Evolutionary conservation across 768 basidiomycete genomes (phyloP).

Genomic region (Phanerodontia chrysosporium): DNA sequence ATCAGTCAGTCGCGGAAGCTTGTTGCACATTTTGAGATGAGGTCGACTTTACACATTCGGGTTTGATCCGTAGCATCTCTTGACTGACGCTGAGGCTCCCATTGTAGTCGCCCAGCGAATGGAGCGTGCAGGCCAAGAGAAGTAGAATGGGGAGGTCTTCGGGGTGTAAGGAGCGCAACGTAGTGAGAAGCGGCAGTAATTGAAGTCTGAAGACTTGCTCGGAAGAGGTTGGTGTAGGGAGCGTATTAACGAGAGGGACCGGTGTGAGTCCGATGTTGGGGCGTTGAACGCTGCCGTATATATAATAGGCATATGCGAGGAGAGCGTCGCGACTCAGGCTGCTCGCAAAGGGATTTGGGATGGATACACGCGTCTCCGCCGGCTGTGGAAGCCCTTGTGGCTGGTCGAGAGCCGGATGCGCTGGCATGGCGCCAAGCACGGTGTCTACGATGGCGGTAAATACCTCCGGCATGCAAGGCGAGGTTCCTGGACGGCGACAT

Average conservation of each 20-base stretch:
- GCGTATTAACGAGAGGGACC: slow-evolving; percentile 7
- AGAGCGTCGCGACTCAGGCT: slow-evolving; percentile 29
- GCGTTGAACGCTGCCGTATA: slow-evolving; percentile 22
- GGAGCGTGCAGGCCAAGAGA: slow-evolving; percentile 33
- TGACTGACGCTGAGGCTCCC: slow-evolving; percentile 26
- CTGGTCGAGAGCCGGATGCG: too few species aligned
- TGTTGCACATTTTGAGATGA: too few species aligned
- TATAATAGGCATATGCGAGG: slow-evolving; percentile 29
- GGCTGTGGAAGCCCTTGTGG: too few species aligned
- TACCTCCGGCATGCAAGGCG: too few species aligned
- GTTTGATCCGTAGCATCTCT: slow-evolving; percentile 29
- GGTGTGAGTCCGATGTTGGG: slow-evolving; percentile 8
- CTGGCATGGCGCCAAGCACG: neutral
- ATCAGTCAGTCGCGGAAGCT: neutral
- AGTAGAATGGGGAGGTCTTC: slow-evolving; percentile 31
- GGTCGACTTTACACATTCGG: neutral
- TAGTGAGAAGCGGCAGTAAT: slow-evolving; percentile 30
- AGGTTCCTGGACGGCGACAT: too few species aligned
- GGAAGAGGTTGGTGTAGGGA: slow-evolving; percentile 1
- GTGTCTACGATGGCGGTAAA: neutral
- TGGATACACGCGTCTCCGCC: too few species aligned
- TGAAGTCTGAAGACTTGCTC: slow-evolving; percentile 20
- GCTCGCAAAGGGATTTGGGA: slow-evolving; percentile 20
- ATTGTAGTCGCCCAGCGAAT: slow-evolving; percentile 30
- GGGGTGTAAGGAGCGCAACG: slow-evolving; percentile 29